Evolutionary conservation across 495 filamentous ascomycete genomes (phyloP).

Genomic region (Bacidia gigantensis): DNA sequence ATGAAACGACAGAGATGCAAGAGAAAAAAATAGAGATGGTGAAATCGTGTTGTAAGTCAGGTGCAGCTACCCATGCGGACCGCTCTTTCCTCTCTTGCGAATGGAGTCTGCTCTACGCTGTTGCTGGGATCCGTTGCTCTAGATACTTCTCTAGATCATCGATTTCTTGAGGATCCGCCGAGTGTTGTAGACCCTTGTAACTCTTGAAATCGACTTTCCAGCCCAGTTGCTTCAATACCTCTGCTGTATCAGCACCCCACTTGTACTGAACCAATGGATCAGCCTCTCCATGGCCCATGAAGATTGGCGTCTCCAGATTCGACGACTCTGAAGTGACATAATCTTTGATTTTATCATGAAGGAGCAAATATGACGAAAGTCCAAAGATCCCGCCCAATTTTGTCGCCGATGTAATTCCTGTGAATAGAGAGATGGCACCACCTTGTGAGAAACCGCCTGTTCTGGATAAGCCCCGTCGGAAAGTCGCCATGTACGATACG

Average conservation of each 20-base stretch:
- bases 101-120: not conserved
- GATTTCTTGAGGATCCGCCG: slow-evolving; percentile 66
- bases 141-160: slow-evolving; percentile 73
- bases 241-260: slow-evolving; percentile 52
- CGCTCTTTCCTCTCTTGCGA: not conserved
- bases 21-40: too few relatives aligned
- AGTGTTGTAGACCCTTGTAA: slow-evolving; percentile 62
- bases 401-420: slow-evolving; percentile 55
- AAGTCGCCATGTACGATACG: slow-evolving; percentile 41
- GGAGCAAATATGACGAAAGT: slow-evolving; percentile 67
- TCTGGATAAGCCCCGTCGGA: slow-evolving; percentile 1
- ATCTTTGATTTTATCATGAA: slow-evolving; percentile 56
- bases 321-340: slow-evolving; percentile 47
- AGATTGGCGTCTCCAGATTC: slow-evolving; percentile 72
- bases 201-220: slow-evolving; percentile 61
- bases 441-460: slow-evolving; percentile 46
- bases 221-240: slow-evolving; percentile 49
- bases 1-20: too few relatives aligned
- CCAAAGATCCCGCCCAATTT: slow-evolving; percentile 82
- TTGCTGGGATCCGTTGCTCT: slow-evolving; percentile 35
- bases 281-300: slow-evolving; percentile 68
- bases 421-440: slow-evolving; percentile 45
- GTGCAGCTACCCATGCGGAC: too few relatives aligned
- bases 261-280: slow-evolving; percentile 56
- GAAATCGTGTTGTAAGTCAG: too few relatives aligned